Percentiles rank a stretch among this genome's conserved stretches.
These are phyloP conservation scores for Lentinula aciculospora DNA, from an alignment of 768 basidiomycete species.

Conservation along the genomic window DNA sequence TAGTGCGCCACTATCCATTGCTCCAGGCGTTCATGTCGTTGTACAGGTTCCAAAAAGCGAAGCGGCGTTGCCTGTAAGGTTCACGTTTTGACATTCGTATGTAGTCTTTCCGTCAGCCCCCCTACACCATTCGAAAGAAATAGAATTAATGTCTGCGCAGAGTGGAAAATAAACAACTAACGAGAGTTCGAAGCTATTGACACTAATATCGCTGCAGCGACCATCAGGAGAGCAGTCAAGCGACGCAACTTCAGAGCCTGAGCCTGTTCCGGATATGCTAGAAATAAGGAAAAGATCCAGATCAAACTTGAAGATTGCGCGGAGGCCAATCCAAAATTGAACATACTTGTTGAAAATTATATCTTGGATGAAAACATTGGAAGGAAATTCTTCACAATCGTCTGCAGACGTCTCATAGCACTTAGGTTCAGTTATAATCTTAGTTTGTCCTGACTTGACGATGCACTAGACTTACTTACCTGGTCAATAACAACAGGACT, in stretches of 20 bases:
- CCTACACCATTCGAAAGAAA: conserved; percentile 2
- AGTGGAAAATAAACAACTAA: conserved; percentile 20
- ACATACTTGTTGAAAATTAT: conserved; percentile 46
- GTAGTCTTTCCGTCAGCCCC: conserved; percentile 38
- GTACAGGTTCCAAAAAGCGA: conserved; percentile 29
- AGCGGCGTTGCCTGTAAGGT: conserved; percentile 37
- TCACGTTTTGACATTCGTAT: conserved; percentile 52
- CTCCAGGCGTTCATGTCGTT: neutral
- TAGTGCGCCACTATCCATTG: too few relatives aligned
- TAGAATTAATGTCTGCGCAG: neutral
- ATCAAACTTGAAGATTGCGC: neutral
- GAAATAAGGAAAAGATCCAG: conserved; percentile 2
- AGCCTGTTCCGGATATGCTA: conserved; percentile 55
- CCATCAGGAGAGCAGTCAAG: conserved; percentile 52
- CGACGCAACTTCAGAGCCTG: conserved; percentile 45
- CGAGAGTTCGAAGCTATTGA: conserved; percentile 40
- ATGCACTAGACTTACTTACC: conserved; percentile 19
- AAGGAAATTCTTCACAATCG: conserved; percentile 48
- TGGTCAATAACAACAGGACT: conserved; percentile 57
- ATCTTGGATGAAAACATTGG: conserved; percentile 51
- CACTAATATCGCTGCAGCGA: conserved; percentile 43
- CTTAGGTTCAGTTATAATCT: conserved; percentile 17
- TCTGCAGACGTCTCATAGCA: conserved; percentile 44
- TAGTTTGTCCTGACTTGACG: neutral
- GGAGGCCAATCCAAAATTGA: neutral